Evolutionary conservation across 164 flowering plant genomes (phyloP).

Genomic region (Stephania japonica): DNA sequence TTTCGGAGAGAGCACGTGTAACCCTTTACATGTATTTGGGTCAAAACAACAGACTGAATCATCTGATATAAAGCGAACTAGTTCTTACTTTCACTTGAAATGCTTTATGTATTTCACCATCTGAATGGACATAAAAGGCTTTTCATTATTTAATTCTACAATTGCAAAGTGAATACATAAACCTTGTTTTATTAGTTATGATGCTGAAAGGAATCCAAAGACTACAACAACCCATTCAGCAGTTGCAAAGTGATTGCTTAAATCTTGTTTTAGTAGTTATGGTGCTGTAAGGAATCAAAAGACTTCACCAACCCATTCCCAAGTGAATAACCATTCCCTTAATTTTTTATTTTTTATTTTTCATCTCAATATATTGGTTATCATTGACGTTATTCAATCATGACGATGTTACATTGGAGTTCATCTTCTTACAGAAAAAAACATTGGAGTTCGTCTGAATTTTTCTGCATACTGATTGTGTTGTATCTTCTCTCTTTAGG

Average conservation of each 20-base stretch:
- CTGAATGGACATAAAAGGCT: background rate
- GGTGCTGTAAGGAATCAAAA: too few species aligned
- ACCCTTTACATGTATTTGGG: background rate
- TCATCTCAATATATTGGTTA: background rate
- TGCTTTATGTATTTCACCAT: background rate
- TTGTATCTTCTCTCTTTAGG: slow-evolving; percentile 31
- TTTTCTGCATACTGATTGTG: background rate
- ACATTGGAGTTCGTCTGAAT: background rate
- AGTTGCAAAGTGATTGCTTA: background rate
- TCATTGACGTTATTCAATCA: background rate
- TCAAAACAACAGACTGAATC: background rate
- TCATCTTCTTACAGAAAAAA: too few species aligned
- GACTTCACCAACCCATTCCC: too few species aligned
- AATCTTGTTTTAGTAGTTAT: background rate
- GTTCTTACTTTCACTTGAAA: background rate
- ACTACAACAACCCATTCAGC: background rate
- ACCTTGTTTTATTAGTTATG: background rate
- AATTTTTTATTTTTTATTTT: background rate
- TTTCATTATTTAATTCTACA: background rate
- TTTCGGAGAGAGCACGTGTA: background rate
- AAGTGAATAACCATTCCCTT: too few species aligned
- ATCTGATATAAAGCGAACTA: background rate
- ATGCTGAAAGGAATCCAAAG: too few species aligned
- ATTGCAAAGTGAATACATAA: background rate
- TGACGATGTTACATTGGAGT: background rate